Conservation (phyloP, 495 filamentous ascomycete genomes). For the Thermochaetoides thermophila region DNA sequence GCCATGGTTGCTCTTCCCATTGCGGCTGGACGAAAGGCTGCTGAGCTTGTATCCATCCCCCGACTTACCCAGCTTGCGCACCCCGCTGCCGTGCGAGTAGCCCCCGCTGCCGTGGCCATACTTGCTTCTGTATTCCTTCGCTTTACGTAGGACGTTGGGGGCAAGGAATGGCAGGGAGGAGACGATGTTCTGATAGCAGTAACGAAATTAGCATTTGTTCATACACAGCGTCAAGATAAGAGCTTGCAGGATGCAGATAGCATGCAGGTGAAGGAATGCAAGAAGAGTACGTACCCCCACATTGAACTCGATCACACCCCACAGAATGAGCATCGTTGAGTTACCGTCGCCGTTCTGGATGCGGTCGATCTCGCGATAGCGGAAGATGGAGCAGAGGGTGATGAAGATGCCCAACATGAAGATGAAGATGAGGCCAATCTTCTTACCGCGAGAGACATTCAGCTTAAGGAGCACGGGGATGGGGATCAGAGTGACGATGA, state of each 20-base stretch:
- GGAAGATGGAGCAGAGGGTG: slow-evolving; percentile 40
- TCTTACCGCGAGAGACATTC: slow-evolving; percentile 36
- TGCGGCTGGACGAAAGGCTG: slow-evolving; percentile 14
- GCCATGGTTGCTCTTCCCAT: too few species aligned
- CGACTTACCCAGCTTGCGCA: slow-evolving; percentile 20
- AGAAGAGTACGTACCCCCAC: slow-evolving; percentile 22
- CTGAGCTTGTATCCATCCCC: slow-evolving; percentile 23
- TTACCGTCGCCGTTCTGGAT: slow-evolving; percentile 39
- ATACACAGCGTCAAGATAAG: too few species aligned
- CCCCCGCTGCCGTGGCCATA: slow-evolving; percentile 10
- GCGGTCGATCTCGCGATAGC: slow-evolving; percentile 37
- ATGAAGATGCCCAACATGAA: slow-evolving; percentile 45
- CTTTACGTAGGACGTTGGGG: slow-evolving; percentile 27
- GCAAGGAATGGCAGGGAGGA: slow-evolving; percentile 33
- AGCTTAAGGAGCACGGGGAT: slow-evolving; percentile 37
- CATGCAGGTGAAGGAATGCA: slow-evolving; percentile 1
- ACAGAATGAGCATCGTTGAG: slow-evolving; percentile 42
- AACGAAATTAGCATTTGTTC: too few species aligned
- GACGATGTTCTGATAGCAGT: slow-evolving; percentile 32
- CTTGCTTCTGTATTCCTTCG: slow-evolving; percentile 17
- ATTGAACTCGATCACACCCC: slow-evolving; percentile 46
- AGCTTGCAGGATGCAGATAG: too few species aligned
- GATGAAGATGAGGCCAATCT: slow-evolving; percentile 37
- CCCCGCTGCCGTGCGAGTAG: slow-evolving; percentile 8
- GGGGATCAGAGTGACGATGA: slow-evolving; percentile 38